Evolutionary conservation across 2,329 filamentous ascomycete genomes (phyloP), one percentile per base, ranked within the genome.

Genomic region (Ophiostoma pallidulum): DNA sequence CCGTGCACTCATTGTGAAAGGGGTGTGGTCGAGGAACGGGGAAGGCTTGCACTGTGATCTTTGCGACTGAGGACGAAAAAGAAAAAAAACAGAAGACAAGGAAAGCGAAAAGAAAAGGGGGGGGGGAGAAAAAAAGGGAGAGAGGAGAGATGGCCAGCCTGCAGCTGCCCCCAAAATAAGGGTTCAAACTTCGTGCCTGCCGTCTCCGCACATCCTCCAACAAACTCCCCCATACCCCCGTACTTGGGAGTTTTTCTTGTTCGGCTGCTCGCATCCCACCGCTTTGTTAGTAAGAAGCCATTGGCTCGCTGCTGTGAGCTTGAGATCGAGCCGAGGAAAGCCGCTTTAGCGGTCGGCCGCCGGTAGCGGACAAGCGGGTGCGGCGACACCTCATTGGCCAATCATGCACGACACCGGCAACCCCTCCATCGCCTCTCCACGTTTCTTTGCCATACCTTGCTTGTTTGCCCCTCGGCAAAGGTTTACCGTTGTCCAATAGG

Each of bases 281-380:
- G 5, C n/a, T n/a, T n/a, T n/a, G n/a, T n/a, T n/a, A n/a, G n/a
- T n/a, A n/a, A n/a, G n/a, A 43, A 43, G 41, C 41, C 41, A 22
- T 28, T 28, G 35, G 43, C 33, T 6, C 13, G 13, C 19, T n/a
- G 38, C 16, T 28, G 22, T 18, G 33, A 29, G 26, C 18, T 40
- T 28, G 29, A 48, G 38, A 41, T 38, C 45, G 43, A 54, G 48
- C 53, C 53, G 53, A 54, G 53, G 49, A 49, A 51, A 54, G 49
- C 53, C 53, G 53, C 29, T n/a, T 22, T 35, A 44, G 45, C 44
- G 33, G 38, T 13, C 22, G n/a, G 33, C 19, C 39, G 13, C 20
- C 22, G 40, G 33, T 19, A 29, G 16, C 49, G 45, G 41, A 38
- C 45, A 44, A 48, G 24, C 45, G 48, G 51, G 26, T 29, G n/a